Evolutionary conservation across 139 green algal species (phyloP).

Genomic region (Ettlia oleoabundans): DNA sequence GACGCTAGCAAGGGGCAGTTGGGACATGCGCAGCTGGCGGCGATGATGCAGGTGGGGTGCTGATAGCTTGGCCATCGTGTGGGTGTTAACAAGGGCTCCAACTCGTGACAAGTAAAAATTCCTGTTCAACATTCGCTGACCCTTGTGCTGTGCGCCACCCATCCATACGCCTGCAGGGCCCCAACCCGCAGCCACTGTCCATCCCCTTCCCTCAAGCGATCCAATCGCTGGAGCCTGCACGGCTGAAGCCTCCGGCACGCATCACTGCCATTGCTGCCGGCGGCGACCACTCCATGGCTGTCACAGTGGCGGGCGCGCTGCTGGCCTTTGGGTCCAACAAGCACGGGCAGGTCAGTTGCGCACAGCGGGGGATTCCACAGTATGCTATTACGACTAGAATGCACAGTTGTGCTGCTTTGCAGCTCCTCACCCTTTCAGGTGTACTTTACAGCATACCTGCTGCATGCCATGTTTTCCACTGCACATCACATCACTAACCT

Average conservation of each 20-base stretch:
- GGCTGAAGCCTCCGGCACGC: constrained; percentile 58
- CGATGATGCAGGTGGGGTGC: constrained; percentile 29
- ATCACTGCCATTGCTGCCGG: constrained; percentile 80
- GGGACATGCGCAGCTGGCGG: constrained; percentile 61
- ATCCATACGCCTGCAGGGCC: constrained; percentile 33
- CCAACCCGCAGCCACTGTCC: constrained; percentile 39
- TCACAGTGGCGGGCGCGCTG: constrained; percentile 75
- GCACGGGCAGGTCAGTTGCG: constrained; percentile 31
- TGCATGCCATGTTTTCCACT: too few relatives aligned
- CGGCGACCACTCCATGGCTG: constrained; percentile 71
- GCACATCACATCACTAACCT: too few relatives aligned
- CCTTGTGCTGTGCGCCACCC: background rate
- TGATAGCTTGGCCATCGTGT: too few relatives aligned
- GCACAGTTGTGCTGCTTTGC: background rate
- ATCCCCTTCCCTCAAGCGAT: constrained; percentile 66
- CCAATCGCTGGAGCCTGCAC: constrained; percentile 58
- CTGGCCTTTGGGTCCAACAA: constrained; percentile 77
- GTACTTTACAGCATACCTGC: too few relatives aligned
- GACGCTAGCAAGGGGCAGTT: constrained; percentile 70
- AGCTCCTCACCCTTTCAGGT: too few relatives aligned
- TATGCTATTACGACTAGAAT: background rate
- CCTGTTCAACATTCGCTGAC: too few relatives aligned
- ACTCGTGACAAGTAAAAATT: too few relatives aligned
- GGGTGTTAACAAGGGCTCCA: too few relatives aligned
- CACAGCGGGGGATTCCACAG: too few relatives aligned